Base-by-base conservation (phyloP, 2,329 filamentous ascomycete species). In the Trichoderma cornu-damae region DNA sequence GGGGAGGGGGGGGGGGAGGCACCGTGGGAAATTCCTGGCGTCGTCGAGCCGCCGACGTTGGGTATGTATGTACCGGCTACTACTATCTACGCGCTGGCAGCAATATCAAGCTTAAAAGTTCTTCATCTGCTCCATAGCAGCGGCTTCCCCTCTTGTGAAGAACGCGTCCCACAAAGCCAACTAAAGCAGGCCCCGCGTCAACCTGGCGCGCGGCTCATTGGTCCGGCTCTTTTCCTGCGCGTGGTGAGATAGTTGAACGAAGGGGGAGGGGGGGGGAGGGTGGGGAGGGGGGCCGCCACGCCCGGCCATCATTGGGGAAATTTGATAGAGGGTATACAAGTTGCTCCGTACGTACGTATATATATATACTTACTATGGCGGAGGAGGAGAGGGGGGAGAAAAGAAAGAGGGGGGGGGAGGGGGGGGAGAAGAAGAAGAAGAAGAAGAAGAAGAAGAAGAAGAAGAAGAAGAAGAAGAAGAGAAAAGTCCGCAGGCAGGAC, bases 191-290 rank as follows among this genome's bases (percentile, higher is more conserved):
- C 14, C 34, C 34, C 22, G 53, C 43, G 53, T 48, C 34, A 26
- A 49, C 34, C 16, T 40, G 53, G 37, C 24, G 24, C 44, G 40
- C 35, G n/a, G 26, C n/a, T 49, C 34, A 56, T 56, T 56, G 53
- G 53, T 14, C 53, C 53, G 53, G 53, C 37, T 47, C 37, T 48
- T 54, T 34, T 48, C 53, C 34, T 26, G 28, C 38, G 26, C 14
- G n/a, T n/a, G 37, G 43, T 42, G 43, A 49, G 26, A 49, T 42
- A 30, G 43, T n/a, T 32, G 53, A 38, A 56, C 30, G 53, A 48
- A 48, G 43, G 53, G 43, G 53, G 53, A 42, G 48, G 53, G 53
- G 53, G 53, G 53, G n/a, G n/a, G n/a, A n/a, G n/a, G n/a, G n/a
- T n/a, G 53, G 43, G 53, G 53, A 42, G 48, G 53, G 53, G 53